Conservation (phyloP, 306 rosid genomes). For the Castanea crenata region DNA sequence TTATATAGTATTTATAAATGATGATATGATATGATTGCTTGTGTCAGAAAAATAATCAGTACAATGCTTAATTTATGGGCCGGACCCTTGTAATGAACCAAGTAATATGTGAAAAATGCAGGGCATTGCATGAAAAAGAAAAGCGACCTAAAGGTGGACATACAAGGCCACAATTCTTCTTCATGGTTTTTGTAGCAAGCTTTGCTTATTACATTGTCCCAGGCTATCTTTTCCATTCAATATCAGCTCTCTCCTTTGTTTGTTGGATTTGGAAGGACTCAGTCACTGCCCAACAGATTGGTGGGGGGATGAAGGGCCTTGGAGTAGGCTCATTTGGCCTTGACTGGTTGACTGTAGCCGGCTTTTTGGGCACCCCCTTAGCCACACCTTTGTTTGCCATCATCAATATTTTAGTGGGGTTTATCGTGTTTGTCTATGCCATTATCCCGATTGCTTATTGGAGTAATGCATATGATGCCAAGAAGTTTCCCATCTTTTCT, state of each 20-base stretch:
- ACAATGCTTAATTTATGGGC: background rate
- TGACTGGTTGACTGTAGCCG: slow-evolving; percentile 77
- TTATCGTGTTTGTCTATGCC: slow-evolving; percentile 35
- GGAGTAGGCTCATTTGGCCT: slow-evolving; percentile 74
- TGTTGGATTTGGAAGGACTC: slow-evolving; percentile 79
- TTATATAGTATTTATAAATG: no score
- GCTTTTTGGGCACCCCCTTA: slow-evolving; percentile 69
- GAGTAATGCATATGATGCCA: slow-evolving; percentile 60
- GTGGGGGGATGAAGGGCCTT: slow-evolving; percentile 70
- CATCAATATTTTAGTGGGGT: slow-evolving; percentile 53
- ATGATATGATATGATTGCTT: background rate
- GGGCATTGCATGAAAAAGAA: slow-evolving; percentile 90
- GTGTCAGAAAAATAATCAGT: background rate
- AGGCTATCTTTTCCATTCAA: slow-evolving; percentile 64
- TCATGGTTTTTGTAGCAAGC: slow-evolving; percentile 50
- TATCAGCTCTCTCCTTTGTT: slow-evolving; percentile 51
- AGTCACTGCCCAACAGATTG: slow-evolving; percentile 72
- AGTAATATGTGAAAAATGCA: slow-evolving; percentile 20
- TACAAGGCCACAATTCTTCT: slow-evolving; percentile 77
- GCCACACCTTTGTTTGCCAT: slow-evolving; percentile 72
- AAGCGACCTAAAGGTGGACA: slow-evolving; percentile 68
- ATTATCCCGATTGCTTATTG: slow-evolving; percentile 62
- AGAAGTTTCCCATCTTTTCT: slow-evolving; percentile 66
- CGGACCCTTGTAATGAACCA: background rate
- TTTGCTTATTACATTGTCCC: slow-evolving; percentile 77